Evolutionary conservation across 306 rosid genomes (phyloP), one percentile per base, ranked within the genome.

Genomic region (barrel medic (Medicago truncatula)): DNA sequence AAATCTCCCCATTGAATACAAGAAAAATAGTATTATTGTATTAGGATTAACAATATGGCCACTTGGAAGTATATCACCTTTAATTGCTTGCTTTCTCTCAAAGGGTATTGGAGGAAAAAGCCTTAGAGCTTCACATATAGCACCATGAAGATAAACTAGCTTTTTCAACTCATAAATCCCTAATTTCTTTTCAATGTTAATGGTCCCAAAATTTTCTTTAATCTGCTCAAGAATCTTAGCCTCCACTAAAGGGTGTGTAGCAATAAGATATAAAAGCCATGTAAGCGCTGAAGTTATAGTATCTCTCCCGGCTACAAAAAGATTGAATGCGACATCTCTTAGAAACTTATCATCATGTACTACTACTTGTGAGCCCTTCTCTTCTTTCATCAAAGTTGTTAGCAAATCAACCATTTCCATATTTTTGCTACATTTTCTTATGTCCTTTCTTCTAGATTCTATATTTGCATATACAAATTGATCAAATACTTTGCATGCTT

Each of bases 221-320:
- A 86, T 75, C 65, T 88, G 90, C 76, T 84, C 57, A 31, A 87
- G 69, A 47, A 88, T 82, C 34, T 88, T 88, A 2, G 72, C 8
- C 83, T 82, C 81, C 25, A 82, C 85, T 21, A 2, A 14, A 8
- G 95, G 92, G 11, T 87, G 60, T 7, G 82, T 86, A 1, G 89
- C 78, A 59, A 84, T 74, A 50, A 73, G 82, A 76, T 77, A 90
- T 21, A 90, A 81, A 46, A 90, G 76, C 88, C 88, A 86, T 0
- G 86, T 83, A 4, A 90, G 89, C 11, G 80, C 82, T 8, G 89
- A 56, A 67, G 84, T 77, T 25, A 86, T 9, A 3, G 92, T 81
- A 34, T 83, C 90, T 38, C 85, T 81, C 0, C 90, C 89, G 0
- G 96, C 92, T 0, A 52, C 79, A 38, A 85, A 65, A 9, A 87